Conservation (phyloP, 192 early-diverging fungal species). For the Coemansia sp. region DNA sequence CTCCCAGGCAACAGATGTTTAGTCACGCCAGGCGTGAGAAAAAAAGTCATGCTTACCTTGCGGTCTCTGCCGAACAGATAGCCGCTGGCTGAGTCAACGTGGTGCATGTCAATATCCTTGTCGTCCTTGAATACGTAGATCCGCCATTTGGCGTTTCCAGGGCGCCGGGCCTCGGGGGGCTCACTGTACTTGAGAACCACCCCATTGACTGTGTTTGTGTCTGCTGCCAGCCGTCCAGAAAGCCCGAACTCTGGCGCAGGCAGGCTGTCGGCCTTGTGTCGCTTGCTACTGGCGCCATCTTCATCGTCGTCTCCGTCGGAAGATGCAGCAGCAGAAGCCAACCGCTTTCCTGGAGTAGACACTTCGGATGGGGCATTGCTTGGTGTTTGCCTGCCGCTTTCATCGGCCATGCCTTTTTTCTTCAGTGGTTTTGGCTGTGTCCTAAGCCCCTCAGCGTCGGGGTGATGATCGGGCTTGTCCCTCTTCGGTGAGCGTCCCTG, state of each 20-base stretch:
- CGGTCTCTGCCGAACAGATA: slow-evolving; percentile 89
- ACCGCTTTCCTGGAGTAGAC: slow-evolving; percentile 1
- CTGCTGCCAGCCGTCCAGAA: slow-evolving; percentile 86
- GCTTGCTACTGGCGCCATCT: not conserved
- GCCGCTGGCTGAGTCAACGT: slow-evolving; percentile 83
- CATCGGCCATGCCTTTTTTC: not conserved
- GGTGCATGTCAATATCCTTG: slow-evolving; percentile 84
- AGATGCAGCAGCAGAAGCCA: not conserved
- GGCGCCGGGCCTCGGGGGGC: slow-evolving; percentile 85
- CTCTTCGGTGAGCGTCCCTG: not conserved
- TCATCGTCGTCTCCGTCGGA: not conserved
- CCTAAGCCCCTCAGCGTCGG: not conserved
- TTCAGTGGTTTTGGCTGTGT: not conserved
- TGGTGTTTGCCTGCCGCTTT: not conserved
- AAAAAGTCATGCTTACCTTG: slow-evolving; percentile 46
- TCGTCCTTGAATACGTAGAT: slow-evolving; percentile 95
- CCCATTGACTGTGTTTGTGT: slow-evolving; percentile 87
- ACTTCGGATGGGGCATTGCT: slow-evolving; percentile 4
- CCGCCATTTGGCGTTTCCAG: slow-evolving; percentile 66
- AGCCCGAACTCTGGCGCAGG: slow-evolving; percentile 77
- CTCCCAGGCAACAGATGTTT: not conserved
- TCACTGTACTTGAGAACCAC: slow-evolving; percentile 91
- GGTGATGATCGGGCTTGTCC: not conserved
- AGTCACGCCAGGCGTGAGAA: slow-evolving; percentile 11
- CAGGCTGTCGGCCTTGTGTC: slow-evolving; percentile 15